Base-by-base conservation (phyloP, 2,329 filamentous ascomycete genomes). In the Cryphonectria parasitica region DNA sequence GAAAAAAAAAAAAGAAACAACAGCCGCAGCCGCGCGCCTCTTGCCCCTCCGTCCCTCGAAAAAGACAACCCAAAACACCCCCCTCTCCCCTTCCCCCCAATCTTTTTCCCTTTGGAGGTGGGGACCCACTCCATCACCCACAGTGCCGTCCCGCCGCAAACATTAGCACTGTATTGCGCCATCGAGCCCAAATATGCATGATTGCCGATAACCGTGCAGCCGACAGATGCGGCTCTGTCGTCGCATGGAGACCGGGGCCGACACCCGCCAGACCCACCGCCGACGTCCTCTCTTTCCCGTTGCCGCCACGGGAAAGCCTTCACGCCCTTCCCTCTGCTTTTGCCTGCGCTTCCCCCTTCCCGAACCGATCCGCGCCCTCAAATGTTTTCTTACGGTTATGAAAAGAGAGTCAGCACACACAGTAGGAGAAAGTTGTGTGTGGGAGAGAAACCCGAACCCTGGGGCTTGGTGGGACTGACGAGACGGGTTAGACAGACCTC, bases 221-320 rank as follows among this genome's bases (percentile, higher is more conserved):
- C 70, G 70, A 64, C 62, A 66, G 58, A 66, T 71, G 71, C 71
- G 70, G 70, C 68, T 72, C 68, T 72, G 68, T 66, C 49, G 22
- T 56, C 49, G 49, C 63, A 60, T 69, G 45, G 67, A 64, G 64
- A 69, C 63, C 69, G 66, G 69, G 64, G 60, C 70, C 62, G 68
- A 66, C 64, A 68, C 67, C 67, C 63, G 65, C 63, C 28, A 63
- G 41, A 68, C 65, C 67, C 70, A 71, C 67, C 64, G 52, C 68
- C 71, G 71, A 72, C 71, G 68, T 72, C 71, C 71, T 72, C 64
- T 70, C 71, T 10, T 67, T 71, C 39, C 67, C 67, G 67, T 58
- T 69, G 45, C 67, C 63, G 62, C 67, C 67, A 56, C 62, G 62
- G 49, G 52, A 65, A 34, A 56, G 22, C 56, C 60, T 8, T 25